A percentile compares a stretch with the other conserved stretches of the same genome.
These are phyloP conservation scores for Phaeophleospora eucalypticola DNA, from an alignment of 2,329 filamentous ascomycete genomes.

Conservation along the genomic window DNA sequence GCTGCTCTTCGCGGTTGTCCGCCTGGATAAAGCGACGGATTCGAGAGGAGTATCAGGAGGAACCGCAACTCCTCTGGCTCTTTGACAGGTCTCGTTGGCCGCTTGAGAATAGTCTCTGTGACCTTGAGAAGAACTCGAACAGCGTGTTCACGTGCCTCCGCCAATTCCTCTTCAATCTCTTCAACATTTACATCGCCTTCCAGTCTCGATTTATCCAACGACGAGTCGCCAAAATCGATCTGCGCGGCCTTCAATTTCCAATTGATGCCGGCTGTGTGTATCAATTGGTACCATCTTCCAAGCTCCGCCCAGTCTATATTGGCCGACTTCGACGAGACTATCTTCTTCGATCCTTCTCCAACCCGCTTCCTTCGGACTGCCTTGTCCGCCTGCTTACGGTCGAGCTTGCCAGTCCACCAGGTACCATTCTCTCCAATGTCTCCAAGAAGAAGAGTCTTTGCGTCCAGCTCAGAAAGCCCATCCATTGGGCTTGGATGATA, in stretches of 20 bases:
- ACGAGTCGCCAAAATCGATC: slow-evolving; percentile 20
- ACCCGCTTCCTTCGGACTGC: slow-evolving; percentile 25
- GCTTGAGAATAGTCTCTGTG: slow-evolving; percentile 73
- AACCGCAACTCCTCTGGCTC: slow-evolving; percentile 70
- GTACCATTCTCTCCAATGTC: slow-evolving; percentile 75
- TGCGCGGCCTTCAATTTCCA: slow-evolving; percentile 60
- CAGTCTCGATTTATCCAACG: slow-evolving; percentile 35
- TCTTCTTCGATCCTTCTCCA: slow-evolving; percentile 26
- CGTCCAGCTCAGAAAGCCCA: slow-evolving; percentile 61
- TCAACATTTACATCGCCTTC: slow-evolving; percentile 44
- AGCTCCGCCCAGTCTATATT: slow-evolving; percentile 72
- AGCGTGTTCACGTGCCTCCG: slow-evolving; percentile 63
- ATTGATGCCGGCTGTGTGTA: slow-evolving; percentile 62
- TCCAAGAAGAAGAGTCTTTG: slow-evolving; percentile 69
- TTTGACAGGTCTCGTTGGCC: slow-evolving; percentile 66
- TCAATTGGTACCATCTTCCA: slow-evolving; percentile 67
- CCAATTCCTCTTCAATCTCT: slow-evolving; percentile 50
- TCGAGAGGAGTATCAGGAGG: slow-evolving; percentile 71
- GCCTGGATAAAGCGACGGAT: slow-evolving; percentile 66
- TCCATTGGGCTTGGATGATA: slow-evolving; percentile 34
- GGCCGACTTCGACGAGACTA: slow-evolving; percentile 59
- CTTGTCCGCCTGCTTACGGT: slow-evolving; percentile 32
- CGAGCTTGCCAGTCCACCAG: slow-evolving; percentile 68
- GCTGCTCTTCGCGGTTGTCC: slow-evolving; percentile 11
- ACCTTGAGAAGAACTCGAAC: slow-evolving; percentile 70